Evolutionary conservation across 1,284 basidiomycete genomes (phyloP), one percentile per base, ranked within the genome.

Genomic region (Albatrellus sp.): DNA sequence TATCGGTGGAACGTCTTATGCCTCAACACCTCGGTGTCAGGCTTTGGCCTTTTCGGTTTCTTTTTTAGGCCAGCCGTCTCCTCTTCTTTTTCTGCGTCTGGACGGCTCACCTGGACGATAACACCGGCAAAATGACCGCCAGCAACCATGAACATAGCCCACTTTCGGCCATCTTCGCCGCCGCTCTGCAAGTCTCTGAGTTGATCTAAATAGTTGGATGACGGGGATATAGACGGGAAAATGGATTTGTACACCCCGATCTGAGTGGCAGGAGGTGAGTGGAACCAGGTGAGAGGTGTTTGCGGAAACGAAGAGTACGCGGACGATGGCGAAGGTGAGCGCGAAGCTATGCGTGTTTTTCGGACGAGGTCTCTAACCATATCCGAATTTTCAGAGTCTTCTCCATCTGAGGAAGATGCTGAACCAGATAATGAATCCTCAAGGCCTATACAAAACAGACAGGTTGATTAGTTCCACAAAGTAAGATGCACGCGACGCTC

Each of bases 1-100:
- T 99, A 99, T 6, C 96, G 81, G 62, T 98, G 96, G 63, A 98
- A 98, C 0, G 96, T 98, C 65, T 98, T 98, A 60, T 96, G 90
- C 48, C 73, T 72, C 36, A 98, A 56, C 2, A 98, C 76, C 55
- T 93, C 82, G 2, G 82, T 77, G 42, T 85, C 80, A 2, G 77
- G 67, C 53, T 72, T 79, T 0, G 74, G 69, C 50, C 62, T 80
- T 60, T 63, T 77, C 50, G 69, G 70, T 53, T 77, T 80, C 50
- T 69, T 77, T 54, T 68, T 73, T 44, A 58, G 57, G 30, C 49
- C 59, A 24, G 61, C 63, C 32, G 70, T 63, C 34, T 57, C 65
- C 20, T 4, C 3, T 7, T 65, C 66, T 34, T 69, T 62, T 14
- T 70, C 69, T 20, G 70, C 65, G 48, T 70, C 57, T 57, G 72